Base-by-base conservation (phyloP, 2,329 filamentous ascomycete species). In the Hymenoscyphus albidus region DNA sequence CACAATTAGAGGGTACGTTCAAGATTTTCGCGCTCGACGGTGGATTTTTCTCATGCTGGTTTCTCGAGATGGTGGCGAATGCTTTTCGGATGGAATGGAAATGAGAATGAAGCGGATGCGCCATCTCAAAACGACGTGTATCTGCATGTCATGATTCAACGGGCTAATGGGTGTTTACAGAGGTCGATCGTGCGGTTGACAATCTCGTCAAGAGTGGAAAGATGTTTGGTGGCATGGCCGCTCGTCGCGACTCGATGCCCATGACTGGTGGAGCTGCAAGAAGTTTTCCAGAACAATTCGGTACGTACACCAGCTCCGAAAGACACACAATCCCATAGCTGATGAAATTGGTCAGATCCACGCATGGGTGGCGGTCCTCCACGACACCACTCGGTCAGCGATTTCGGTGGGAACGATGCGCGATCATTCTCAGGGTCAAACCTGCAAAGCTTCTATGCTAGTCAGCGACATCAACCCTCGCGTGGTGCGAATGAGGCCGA, bases 131-230 rank as follows among this genome's bases (percentile, higher is more conserved):
- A 59, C 64, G 64, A 67, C 64, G 16, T 66, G 64, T 27, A 54
- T 51, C 7, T 10, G 40, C 58, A 13, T 51, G 27, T 40, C 40
- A 44, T 66, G 54, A 55, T 62, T 44, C 48, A 59, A 16, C 13
- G 57, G 40, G 68, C 69, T 72, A 65, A 72, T 55, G 61, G 38
- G 39, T 65, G 58, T 48, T 32, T 70, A 60, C 75, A 97, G 95
- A 99, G 86, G 93, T 99, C 73, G 95, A 98, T 71, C 90, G 94
- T 76, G 94, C 94, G 71, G 88, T 94, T 74, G 95, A 98, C 75
- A 98, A 98, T 78, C 85, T 99, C 67, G 85, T 94, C 75, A 98
- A 98, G 85, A 97, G 93, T 77, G 93, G 93, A 74, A 98, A 98
- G 83, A 88, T 93, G 80, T 95, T 94, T 79, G 87, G 84, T 58